Evolutionary conservation across 176 grass and related monocot species (phyloP).

Genomic region (Thalia dealbata): DNA sequence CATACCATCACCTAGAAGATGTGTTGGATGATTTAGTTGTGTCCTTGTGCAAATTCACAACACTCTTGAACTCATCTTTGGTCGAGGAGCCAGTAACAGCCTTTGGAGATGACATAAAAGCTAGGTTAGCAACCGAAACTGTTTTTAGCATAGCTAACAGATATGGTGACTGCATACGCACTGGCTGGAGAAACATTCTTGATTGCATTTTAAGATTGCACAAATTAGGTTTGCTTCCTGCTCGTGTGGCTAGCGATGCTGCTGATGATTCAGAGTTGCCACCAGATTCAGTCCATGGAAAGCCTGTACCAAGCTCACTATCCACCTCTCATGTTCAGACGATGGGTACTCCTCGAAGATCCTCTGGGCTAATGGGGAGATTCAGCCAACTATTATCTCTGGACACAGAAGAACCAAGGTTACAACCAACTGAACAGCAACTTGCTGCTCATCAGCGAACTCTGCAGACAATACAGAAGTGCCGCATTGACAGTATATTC

Average conservation of each 20-base stretch:
- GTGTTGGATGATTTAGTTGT: conserved; percentile 93
- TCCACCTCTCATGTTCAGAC: conserved; percentile 36
- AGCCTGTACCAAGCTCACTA: conserved; percentile 30
- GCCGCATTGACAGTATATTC: conserved; percentile 78
- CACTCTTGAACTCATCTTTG: conserved; percentile 55
- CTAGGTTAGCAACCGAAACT: conserved; percentile 87
- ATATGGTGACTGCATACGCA: conserved; percentile 74
- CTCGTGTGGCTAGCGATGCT: conserved; percentile 43
- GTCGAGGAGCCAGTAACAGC: conserved; percentile 60
- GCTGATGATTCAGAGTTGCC: conserved; percentile 51
- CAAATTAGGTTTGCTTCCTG: conserved; percentile 73
- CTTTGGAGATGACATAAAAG: conserved; percentile 82
- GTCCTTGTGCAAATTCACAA: conserved; percentile 82
- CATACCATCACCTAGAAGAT: conserved; percentile 76
- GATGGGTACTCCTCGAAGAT: conserved; percentile 47
- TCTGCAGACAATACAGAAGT: conserved; percentile 68
- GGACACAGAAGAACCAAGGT: conserved; percentile 70
- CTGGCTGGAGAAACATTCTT: conserved; percentile 81
- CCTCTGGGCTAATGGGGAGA: conserved; percentile 82
- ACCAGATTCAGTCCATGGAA: conserved; percentile 41
- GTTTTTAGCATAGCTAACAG: conserved; percentile 83
- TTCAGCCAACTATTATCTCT: conserved; percentile 79
- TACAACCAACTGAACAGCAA: conserved; percentile 79
- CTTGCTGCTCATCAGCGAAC: conserved; percentile 65
- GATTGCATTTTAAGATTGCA: conserved; percentile 83